Percentiles rank a stretch among this genome's conserved stretches.
These are phyloP conservation scores for Debaryomyces psychrophilus DNA, from an alignment of 1,139 yeast species.

Conservation along the genomic window DNA sequence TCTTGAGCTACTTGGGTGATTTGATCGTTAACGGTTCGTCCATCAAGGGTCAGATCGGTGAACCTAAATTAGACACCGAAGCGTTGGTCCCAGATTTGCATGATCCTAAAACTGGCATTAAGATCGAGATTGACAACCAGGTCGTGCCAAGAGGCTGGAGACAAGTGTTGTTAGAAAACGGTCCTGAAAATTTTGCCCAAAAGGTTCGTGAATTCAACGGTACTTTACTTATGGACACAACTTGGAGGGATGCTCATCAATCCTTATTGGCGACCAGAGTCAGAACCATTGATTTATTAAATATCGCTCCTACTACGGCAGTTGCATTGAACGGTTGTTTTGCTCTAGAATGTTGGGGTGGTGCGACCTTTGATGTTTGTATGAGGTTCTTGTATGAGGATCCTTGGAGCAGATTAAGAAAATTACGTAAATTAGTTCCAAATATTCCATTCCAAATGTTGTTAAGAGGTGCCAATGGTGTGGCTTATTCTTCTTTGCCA, in stretches of 20 bases:
- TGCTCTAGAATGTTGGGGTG: conserved; percentile 99
- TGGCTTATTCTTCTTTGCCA: conserved; percentile 95
- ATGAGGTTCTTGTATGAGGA: conserved; percentile 98
- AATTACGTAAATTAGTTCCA: conserved; percentile 87
- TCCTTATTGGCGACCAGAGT: conserved; percentile 97
- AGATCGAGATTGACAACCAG: conserved; percentile 58
- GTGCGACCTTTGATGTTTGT: conserved; percentile 98
- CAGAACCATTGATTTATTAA: conserved; percentile 86
- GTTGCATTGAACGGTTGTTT: conserved; percentile 89
- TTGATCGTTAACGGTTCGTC: conserved; percentile 93
- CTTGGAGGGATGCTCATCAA: conserved; percentile 99
- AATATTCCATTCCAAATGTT: conserved; percentile 99
- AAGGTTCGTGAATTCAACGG: conserved; percentile 85
- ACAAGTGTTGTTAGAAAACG: conserved; percentile 77
- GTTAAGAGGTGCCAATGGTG: conserved; percentile 98
- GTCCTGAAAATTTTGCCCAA: conserved; percentile 87
- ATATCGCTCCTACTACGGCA: conserved; percentile 93
- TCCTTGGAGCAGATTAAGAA: conserved; percentile 96
- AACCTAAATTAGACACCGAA: conserved; percentile 77
- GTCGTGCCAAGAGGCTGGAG: conserved; percentile 87
- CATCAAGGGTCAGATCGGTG: conserved; percentile 92
- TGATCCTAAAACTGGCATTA: conserved; percentile 56
- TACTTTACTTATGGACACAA: conserved; percentile 92
- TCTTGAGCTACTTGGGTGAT: conserved; percentile 87
- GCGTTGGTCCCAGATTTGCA: conserved; percentile 75